Conservation (phyloP, 1,139 yeast genomes). For the Diutina scorzettiae region DNA sequence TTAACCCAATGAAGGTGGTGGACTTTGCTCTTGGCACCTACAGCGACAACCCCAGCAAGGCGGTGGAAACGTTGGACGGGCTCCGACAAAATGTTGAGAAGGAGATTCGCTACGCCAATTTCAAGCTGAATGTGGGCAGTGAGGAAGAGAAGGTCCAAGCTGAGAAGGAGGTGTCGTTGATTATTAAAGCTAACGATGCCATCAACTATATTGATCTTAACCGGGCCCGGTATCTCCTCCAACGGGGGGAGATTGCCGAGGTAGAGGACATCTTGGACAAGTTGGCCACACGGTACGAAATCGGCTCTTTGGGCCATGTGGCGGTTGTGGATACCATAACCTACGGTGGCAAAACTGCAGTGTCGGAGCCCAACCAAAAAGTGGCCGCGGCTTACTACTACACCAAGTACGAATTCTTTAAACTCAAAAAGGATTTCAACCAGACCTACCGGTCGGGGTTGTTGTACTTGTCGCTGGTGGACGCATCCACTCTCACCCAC, state of each 20-base stretch:
- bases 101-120: conserved; percentile 30
- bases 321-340: neutral
- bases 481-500: conserved; percentile 15
- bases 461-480: conserved; percentile 39
- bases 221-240: conserved; percentile 59
- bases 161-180: conserved; percentile 9
- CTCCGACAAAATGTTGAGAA: conserved; percentile 20
- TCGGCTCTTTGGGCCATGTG: neutral
- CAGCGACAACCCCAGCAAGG: conserved; percentile 31
- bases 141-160: conserved; percentile 25
- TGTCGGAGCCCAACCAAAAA: conserved; percentile 1
- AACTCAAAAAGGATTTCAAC: conserved; percentile 67
- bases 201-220: conserved; percentile 61
- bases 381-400: conserved; percentile 61
- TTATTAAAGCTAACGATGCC: conserved; percentile 29
- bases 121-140: neutral
- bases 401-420: conserved; percentile 67
- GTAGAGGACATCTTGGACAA: conserved; percentile 63
- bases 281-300: conserved; percentile 36
- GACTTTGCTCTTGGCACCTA: conserved; percentile 52
- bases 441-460: conserved; percentile 57
- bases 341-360: conserved; percentile 1
- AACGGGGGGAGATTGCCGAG: conserved; percentile 43
- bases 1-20: conserved; percentile 71
- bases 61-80: conserved; percentile 43